Evolutionary conservation across 1,284 basidiomycete genomes (phyloP).

Genomic region (Cutaneotrichosporon arboriforme): DNA sequence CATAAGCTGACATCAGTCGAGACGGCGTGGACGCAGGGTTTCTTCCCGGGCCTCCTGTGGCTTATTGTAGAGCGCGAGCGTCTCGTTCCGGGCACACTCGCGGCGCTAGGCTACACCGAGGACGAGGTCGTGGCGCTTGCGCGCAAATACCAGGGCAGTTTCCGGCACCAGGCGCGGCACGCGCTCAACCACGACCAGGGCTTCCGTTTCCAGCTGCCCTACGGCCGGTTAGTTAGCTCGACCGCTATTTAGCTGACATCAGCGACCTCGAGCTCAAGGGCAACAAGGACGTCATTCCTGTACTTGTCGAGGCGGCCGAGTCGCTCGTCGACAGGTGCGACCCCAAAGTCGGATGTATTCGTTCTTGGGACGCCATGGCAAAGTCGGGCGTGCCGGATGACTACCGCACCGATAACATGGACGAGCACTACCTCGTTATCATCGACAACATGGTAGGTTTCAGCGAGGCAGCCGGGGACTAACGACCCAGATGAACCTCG

Average conservation of each 20-base stretch:
- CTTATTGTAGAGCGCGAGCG: slow-evolving; percentile 27
- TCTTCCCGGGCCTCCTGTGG: slow-evolving; percentile 41
- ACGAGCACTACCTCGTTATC: slow-evolving; percentile 40
- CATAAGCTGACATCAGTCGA: slow-evolving; percentile 15
- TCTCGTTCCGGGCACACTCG: slow-evolving; percentile 21
- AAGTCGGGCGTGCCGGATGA: slow-evolving; percentile 16
- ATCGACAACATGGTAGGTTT: slow-evolving; percentile 42
- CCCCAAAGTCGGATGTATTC: slow-evolving; percentile 28
- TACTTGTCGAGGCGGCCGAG: slow-evolving; percentile 37
- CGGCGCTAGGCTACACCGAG: slow-evolving; percentile 15
- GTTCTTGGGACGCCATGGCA: slow-evolving; percentile 33
- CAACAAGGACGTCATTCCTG: slow-evolving; percentile 22
- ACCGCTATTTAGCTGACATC: not conserved
- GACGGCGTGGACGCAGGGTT: slow-evolving; percentile 37
- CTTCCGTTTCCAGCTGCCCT: slow-evolving; percentile 38
- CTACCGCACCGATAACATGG: slow-evolving; percentile 27
- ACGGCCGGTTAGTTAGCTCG: slow-evolving; percentile 15
- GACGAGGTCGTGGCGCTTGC: slow-evolving; percentile 29
- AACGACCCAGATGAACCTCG: slow-evolving; percentile 40
- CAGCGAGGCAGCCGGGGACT: not conserved
- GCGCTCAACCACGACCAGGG: slow-evolving; percentile 40
- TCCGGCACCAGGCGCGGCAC: slow-evolving; percentile 22
- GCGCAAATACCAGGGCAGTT: slow-evolving; percentile 29
- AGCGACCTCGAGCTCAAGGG: slow-evolving; percentile 33
- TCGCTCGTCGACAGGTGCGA: slow-evolving; percentile 34